Evolutionary conservation across 2,329 filamentous ascomycete species (phyloP), one percentile per base, ranked within the genome.

Genomic region (Westerdykella ornata): DNA sequence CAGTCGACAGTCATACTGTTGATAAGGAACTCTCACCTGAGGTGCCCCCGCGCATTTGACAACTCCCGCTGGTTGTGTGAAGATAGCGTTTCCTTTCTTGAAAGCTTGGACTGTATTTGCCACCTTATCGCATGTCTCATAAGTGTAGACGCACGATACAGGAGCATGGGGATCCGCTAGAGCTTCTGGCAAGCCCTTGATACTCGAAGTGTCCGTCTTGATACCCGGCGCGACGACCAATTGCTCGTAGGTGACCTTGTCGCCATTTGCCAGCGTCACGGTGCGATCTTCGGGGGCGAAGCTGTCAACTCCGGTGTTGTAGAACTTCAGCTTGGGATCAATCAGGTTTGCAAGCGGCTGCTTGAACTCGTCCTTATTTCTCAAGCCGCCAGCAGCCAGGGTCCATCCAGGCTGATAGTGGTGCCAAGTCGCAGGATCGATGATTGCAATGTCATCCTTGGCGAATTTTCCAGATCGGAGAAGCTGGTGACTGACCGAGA

Each of bases 331-430:
- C 53, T 79, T 79, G n/a, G 75, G 60, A 50, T 82, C 73, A 6
- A 84, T 61, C 37, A 84, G 57, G 36, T 64, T 65, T 4, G 66
- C 52, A 30, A 82, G 56, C 1, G 73, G 74, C 42, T 66, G 62
- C 35, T 73, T 72, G 42, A 84, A 63, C 17, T 81, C 72, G 47
- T 81, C 68, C 56, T 79, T 80, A 35, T 68, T 73, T 62, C 83
- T 83, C 30, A 84, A 69, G 3, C 81, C 81, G 30, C 77, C 80
- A 33, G 80, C 81, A 2, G 84, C 81, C 1, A 84, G 69, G 2
- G 81, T 84, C 80, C 80, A 84, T 40, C 81, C 81, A 1, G 81
- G 79, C 60, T 84, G 81, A 58, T 83, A 84, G 65, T 84, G 72
- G 56, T 84, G 80, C 70, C 72, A 80, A 48, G 66, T 57, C 1